phyloP scores from a whole-genome alignment of 306 rosid genomes.

The Fragaria ananassa region DNA sequence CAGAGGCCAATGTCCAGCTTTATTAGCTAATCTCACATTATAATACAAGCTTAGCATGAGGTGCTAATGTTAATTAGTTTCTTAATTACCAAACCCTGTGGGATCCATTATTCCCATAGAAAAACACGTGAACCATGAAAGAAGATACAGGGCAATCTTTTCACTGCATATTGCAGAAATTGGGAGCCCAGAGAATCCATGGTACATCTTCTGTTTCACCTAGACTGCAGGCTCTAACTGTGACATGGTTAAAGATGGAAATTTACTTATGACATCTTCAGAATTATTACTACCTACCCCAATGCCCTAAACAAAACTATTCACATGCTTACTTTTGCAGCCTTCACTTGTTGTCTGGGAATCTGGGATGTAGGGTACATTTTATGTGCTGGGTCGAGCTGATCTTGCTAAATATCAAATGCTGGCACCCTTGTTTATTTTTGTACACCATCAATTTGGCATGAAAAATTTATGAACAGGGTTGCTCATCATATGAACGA shows the following conservation, averaged over 20 bases:
- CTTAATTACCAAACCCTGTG: slow-evolving; percentile 2
- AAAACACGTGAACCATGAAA: slow-evolving; percentile 3
- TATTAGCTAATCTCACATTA: neutral
- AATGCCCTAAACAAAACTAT: neutral
- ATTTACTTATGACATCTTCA: neutral
- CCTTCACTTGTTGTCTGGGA: neutral
- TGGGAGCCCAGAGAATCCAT: neutral
- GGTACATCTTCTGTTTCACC: neutral
- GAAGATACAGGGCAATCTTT: neutral
- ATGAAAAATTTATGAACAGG: neutral
- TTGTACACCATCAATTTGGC: neutral
- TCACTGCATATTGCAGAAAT: neutral
- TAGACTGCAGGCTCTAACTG: neutral
- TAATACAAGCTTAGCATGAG: neutral
- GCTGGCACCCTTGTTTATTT: neutral
- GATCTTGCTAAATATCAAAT: neutral
- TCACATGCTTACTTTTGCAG: slow-evolving; percentile 3
- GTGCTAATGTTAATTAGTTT: neutral
- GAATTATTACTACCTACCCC: neutral
- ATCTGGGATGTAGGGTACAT: neutral
- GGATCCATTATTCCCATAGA: neutral
- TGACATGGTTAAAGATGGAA: neutral
- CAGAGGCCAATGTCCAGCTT: slow-evolving; percentile 4
- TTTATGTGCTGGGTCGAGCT: neutral
- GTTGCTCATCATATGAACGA: neutral